Percentiles rank a stretch among this genome's conserved stretches.
These are phyloP conservation scores for Pholiota microspora DNA, from an alignment of 768 basidiomycete genomes.

Conservation along the genomic window DNA sequence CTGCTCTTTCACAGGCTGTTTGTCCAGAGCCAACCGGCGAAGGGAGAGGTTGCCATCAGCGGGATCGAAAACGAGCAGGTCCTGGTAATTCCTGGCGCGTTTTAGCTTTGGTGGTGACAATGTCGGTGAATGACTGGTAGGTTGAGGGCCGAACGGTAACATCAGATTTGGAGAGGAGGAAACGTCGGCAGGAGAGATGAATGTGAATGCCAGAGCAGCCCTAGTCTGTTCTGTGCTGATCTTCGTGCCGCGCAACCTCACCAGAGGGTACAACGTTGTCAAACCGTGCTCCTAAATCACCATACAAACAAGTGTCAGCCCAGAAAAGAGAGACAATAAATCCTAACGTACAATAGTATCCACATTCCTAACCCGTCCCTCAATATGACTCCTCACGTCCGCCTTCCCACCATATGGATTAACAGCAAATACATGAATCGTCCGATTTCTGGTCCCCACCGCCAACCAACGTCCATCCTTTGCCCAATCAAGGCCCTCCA, in stretches of 20 bases:
- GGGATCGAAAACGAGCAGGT: slow-evolving; percentile 68
- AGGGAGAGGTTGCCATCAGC: slow-evolving; percentile 53
- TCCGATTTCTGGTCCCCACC: slow-evolving; percentile 61
- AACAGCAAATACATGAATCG: slow-evolving; percentile 69
- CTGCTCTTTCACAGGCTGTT: slow-evolving; percentile 22
- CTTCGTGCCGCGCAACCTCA: slow-evolving; percentile 43
- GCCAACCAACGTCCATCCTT: slow-evolving; percentile 67
- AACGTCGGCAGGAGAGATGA: slow-evolving; percentile 40
- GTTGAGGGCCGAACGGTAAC: slow-evolving; percentile 7
- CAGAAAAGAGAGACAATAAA: background rate
- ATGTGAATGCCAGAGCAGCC: slow-evolving; percentile 54
- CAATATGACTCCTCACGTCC: slow-evolving; percentile 60
- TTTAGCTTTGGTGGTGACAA: slow-evolving; percentile 25
- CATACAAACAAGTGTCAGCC: background rate
- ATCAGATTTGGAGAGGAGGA: slow-evolving; percentile 10
- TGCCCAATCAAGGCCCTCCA: slow-evolving; percentile 55
- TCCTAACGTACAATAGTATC: slow-evolving; percentile 40
- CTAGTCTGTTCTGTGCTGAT: slow-evolving; percentile 22
- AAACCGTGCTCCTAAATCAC: slow-evolving; percentile 44
- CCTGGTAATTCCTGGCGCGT: slow-evolving; percentile 51
- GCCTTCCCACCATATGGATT: slow-evolving; percentile 76
- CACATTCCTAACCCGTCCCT: slow-evolving; percentile 55
- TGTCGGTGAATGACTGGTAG: slow-evolving; percentile 21
- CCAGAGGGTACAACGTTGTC: slow-evolving; percentile 54
- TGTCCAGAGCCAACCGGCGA: slow-evolving; percentile 50